Percentiles rank a stretch among this genome's conserved stretches.
These are phyloP conservation scores for Sporothrix pseudoabietina DNA, from an alignment of 2,329 filamentous ascomycete species.

Conservation along the genomic window DNA sequence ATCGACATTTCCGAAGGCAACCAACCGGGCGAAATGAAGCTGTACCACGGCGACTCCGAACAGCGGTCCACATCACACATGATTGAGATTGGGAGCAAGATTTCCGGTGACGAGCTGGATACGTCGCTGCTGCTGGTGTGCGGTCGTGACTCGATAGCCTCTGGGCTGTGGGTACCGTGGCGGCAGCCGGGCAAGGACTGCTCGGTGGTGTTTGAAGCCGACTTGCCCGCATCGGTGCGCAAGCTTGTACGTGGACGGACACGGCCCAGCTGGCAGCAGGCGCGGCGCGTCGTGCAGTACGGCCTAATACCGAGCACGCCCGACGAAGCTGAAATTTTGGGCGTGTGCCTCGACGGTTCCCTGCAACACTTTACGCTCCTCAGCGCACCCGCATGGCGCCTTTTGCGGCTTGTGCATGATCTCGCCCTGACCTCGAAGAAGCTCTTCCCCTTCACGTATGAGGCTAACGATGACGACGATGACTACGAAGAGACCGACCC, in stretches of 20 bases:
- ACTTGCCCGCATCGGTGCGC: conserved; percentile 59
- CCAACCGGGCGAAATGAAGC: conserved; percentile 42
- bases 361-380: conserved; percentile 71
- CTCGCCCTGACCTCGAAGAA: conserved; percentile 55
- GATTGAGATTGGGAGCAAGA: conserved; percentile 46
- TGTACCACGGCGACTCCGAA: conserved; percentile 52
- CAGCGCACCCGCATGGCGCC: conserved; percentile 60
- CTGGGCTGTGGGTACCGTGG: conserved; percentile 56
- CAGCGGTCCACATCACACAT: conserved; percentile 50
- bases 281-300: conserved; percentile 44
- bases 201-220: conserved; percentile 57
- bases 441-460: conserved; percentile 54
- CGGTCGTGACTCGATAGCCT: conserved; percentile 51
- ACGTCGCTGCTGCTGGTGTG: conserved; percentile 53
- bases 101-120: conserved; percentile 32
- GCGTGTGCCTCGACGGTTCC: conserved; percentile 69
- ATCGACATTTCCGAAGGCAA: conserved; percentile 44
- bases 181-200: conserved; percentile 47
- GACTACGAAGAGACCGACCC: conserved; percentile 42
- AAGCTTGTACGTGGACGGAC: conserved; percentile 57
- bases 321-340: conserved; percentile 59
- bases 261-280: conserved; percentile 54
- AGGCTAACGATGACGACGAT: conserved; percentile 34
- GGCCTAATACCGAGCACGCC: conserved; percentile 48
- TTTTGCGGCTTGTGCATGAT: conserved; percentile 74